Evolutionary conservation across 2,329 filamentous ascomycete species (phyloP), one percentile per base, ranked within the genome.

Genomic region (Fusarium nygamai): DNA sequence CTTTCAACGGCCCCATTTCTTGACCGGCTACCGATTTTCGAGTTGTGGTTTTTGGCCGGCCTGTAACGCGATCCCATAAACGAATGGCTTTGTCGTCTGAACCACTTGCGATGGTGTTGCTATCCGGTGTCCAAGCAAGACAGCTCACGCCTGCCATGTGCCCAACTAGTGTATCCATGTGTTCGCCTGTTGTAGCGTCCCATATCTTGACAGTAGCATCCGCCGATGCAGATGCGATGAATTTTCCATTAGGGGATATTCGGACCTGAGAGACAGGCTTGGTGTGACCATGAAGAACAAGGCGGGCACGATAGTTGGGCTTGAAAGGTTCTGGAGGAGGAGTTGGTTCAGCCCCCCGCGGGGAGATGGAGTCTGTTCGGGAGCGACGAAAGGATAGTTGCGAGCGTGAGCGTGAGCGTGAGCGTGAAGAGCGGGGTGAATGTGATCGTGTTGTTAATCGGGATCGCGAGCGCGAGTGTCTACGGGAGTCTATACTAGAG

Each of bases 11-110:
- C 5, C 86, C 85, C 76, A 86, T 85, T 34, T 87, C 86, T 79
- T 84, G 79, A 1, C 80, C 81, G 5, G 78, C 78, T 31, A 69
- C 70, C 7, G 80, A 79, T 64, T 81, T 83, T 29, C 83, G 81
- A 24, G 85, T 84, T n/a, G 83, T 86, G 38, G 83, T 84, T 67
- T 87, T 88, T 20, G 88, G 88, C 13, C 87, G 84, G 0, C 88
- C 88, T 29, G 90, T 92, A 24, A 91, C 87, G 13, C 90, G 85
- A 79, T 98, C 94, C 96, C 96, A 99, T 3, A 99, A 86, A 6
- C 96, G 91, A 72, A 99, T 98, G 2, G 93, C 91, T 84, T 99
- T 99, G 87, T 99, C 96, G 83, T 99, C 96, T 10, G 94, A 96
- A 31, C 96, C 96, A 16, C 94, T 96, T 8, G 96, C 96, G 53